Percentiles rank a stretch among this genome's conserved stretches.
Evolutionary conservation across 352 stramenopile species (phyloP).

Genomic region (Phytophthora nicotianae): DNA sequence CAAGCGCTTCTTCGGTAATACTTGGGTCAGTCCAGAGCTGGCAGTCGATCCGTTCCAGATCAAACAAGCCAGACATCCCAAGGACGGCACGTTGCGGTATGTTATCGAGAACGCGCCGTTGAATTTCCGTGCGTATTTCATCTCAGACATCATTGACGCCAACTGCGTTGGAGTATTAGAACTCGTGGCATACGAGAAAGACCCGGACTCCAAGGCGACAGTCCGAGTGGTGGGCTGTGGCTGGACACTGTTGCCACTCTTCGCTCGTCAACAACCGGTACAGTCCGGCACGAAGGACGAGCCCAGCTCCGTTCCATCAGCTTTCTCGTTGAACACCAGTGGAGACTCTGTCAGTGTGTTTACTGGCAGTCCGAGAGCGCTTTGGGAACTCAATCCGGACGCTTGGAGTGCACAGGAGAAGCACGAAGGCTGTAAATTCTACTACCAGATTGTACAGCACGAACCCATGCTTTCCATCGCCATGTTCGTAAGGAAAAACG

Average conservation of each 20-base stretch:
- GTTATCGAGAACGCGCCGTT: conserved; percentile 57
- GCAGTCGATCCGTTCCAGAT: conserved; percentile 54
- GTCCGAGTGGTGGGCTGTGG: conserved; percentile 86
- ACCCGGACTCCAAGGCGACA: conserved; percentile 74
- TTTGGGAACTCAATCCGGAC: conserved; percentile 67
- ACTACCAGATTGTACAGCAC: conserved; percentile 71
- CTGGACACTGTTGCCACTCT: conserved; percentile 93
- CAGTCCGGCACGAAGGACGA: conserved; percentile 6
- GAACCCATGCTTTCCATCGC: conserved; percentile 57
- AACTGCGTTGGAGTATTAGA: conserved; percentile 94
- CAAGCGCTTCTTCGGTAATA: conserved; percentile 93
- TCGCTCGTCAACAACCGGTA: conserved; percentile 46
- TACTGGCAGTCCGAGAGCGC: conserved; percentile 62
- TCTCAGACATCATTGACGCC: conserved; percentile 85
- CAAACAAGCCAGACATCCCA: conserved; percentile 50
- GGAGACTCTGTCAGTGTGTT: conserved; percentile 74
- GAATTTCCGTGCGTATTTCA: conserved; percentile 85
- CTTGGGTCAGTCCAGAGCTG: conserved; percentile 84
- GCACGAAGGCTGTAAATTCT: conserved; percentile 64
- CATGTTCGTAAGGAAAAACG: conserved; percentile 84
- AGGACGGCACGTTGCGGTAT: conserved; percentile 52
- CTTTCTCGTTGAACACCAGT: conserved; percentile 40
- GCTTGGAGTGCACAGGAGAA: conserved; percentile 63
- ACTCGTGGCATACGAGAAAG: conserved; percentile 91
- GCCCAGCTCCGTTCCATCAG: conserved; percentile 20